Conservation (phyloP, 306 rosid species). For the Hylodesmum podocarpum region DNA sequence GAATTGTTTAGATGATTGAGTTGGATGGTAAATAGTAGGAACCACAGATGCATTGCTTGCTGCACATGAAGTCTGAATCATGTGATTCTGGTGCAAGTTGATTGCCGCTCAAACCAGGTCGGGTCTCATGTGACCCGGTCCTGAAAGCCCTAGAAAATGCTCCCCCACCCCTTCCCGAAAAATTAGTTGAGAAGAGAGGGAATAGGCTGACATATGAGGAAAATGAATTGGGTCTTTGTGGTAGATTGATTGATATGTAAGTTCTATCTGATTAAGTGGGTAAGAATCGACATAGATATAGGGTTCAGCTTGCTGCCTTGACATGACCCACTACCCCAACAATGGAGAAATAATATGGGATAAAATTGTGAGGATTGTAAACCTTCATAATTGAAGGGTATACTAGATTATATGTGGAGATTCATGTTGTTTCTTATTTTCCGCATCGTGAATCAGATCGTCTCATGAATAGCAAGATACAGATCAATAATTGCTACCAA, state of each 20-base stretch:
- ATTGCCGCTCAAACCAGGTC: no score
- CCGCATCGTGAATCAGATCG: background rate
- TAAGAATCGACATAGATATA: background rate
- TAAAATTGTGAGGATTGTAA: slow-evolving; percentile 4
- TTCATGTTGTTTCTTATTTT: background rate
- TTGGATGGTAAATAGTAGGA: no score
- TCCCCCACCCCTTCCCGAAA: no score
- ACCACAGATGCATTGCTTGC: no score
- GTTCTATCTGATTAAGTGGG: background rate
- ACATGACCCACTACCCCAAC: background rate
- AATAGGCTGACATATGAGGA: no score
- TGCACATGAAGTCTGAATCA: no score
- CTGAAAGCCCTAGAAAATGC: no score
- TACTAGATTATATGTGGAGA: background rate
- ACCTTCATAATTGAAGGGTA: background rate
- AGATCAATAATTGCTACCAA: background rate
- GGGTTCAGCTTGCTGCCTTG: background rate
- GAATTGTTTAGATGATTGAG: no score
- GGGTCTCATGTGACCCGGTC: no score
- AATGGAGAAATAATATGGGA: background rate
- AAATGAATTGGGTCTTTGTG: background rate
- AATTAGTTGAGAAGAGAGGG: no score
- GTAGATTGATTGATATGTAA: background rate
- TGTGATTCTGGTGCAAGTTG: no score
- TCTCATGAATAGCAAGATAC: background rate